A percentile compares a stretch with the other conserved stretches of the same genome.
These are phyloP conservation scores for Mesotaenium endlicherianum DNA, from an alignment of 139 green algal genomes.

Conservation along the genomic window DNA sequence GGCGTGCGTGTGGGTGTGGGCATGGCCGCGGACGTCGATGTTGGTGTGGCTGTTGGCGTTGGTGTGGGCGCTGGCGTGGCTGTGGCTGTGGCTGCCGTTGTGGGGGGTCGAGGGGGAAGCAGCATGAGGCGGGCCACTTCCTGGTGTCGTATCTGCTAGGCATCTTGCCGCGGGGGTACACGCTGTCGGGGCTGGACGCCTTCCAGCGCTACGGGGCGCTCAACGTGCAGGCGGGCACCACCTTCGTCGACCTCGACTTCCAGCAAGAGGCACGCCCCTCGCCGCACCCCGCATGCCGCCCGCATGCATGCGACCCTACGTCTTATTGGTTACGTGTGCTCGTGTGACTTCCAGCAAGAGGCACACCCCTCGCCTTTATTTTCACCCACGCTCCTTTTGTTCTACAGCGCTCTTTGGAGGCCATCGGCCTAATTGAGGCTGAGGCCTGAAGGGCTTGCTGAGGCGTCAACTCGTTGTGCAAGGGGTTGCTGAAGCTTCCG, in stretches of 20 bases:
- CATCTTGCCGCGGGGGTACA: slow-evolving; percentile 86
- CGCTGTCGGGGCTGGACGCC: slow-evolving; percentile 77
- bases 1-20: not conserved
- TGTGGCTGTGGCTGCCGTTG: not conserved
- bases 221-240: slow-evolving; percentile 90
- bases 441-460: no score
- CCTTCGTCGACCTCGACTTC: slow-evolving; percentile 92
- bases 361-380: no score
- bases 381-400: no score
- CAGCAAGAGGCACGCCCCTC: slow-evolving; percentile 60
- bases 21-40: not conserved
- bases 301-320: not conserved
- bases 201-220: slow-evolving; percentile 77
- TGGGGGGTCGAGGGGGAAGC: not conserved
- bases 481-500: no score
- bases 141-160: slow-evolving; percentile 90
- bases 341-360: no score
- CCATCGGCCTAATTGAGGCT: no score
- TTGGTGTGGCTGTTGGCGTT: not conserved
- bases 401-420: no score
- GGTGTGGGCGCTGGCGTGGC: not conserved
- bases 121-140: slow-evolving; percentile 89
- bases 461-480: no score
- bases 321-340: no score
- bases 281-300: not conserved